These are phyloP conservation scores for Microbotryum lychnidis-dioicae DNA, from an alignment of 1,284 basidiomycete species.

Conservation along the genomic window DNA sequence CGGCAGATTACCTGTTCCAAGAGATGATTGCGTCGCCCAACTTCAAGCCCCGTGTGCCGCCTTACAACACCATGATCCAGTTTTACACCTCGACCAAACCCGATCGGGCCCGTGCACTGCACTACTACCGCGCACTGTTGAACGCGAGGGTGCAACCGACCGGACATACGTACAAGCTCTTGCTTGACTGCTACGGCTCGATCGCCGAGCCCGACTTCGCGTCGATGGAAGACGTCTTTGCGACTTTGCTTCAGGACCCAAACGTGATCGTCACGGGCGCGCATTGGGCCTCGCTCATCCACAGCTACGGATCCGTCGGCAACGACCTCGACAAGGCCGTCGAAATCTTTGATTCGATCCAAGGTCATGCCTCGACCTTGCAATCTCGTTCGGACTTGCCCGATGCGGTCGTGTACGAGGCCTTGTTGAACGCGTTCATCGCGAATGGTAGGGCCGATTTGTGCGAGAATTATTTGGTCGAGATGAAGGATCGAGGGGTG, in stretches of 20 bases:
- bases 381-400: conserved; percentile 42
- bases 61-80: conserved; percentile 99
- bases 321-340: conserved; percentile 73
- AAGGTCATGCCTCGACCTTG: conserved; percentile 44
- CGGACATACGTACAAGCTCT: conserved; percentile 87
- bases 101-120: conserved; percentile 64
- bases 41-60: conserved; percentile 83
- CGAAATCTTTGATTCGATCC: conserved; percentile 68
- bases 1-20: conserved; percentile 61
- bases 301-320: conserved; percentile 73
- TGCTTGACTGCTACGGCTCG: conserved; percentile 82
- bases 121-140: conserved; percentile 67
- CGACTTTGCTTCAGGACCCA: conserved; percentile 49
- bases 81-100: conserved; percentile 85
- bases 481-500: conserved; percentile 58
- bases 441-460: conserved; percentile 71
- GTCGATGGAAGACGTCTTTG: conserved; percentile 67
- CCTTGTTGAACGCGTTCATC: conserved; percentile 79
- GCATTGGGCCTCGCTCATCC: conserved; percentile 89
- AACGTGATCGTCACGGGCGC: conserved; percentile 62
- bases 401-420: conserved; percentile 85
- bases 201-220: conserved; percentile 66
- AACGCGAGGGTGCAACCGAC: conserved; percentile 61
- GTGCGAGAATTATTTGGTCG: conserved; percentile 58
- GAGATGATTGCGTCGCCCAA: conserved; percentile 70